Evolutionary conservation across 805 yeast species (phyloP), one percentile per base, ranked within the genome.

Genomic region (Wickerhamomyces kurtzmanii): DNA sequence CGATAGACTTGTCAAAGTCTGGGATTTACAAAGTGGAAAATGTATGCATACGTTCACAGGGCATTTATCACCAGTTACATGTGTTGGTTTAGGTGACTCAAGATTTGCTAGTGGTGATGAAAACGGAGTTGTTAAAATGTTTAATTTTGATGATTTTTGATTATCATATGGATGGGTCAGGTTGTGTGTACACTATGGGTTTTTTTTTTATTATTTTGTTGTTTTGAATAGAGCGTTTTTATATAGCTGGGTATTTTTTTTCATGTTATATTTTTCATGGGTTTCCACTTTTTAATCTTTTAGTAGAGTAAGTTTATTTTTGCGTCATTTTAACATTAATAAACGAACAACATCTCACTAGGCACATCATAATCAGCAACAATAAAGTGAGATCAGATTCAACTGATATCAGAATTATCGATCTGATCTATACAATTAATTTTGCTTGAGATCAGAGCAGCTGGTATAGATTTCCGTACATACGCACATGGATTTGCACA

Each of bases 1-100:
- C 48, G 98, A 91, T 59, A 70, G 85, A 37, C 62, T 75, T 20
- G 83, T 83, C 36, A 89, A 81, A 51, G 82, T 91, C 6, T 91
- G 98, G 98, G 98, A 91, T 50, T 62, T 91, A 36, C 96, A 91
- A 53, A 75, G 78, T 40, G 97, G 98, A 13, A 78, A 79, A 47
- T 86, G 97, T 52, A 73, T 87, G 70, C 94, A 87, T 52, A 89
- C 97, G 0, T 84, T 85, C 56, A 78, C 80, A 3, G 89, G 86
- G 12, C 76, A 77, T 39, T 44, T 60, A 4, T 57, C 65, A 27
- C 66, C 79, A 2, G 75, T 75, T 5, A 67, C 72, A 15, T 76
- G 85, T 49, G 95, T 87, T 17, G 93, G 82, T 0, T 63, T 89
- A 27, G 87, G 93, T 24, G 96, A 91, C 53, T 79, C 94, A 6